Evolutionary conservation across 23 red algal genomes (phyloP).

Genomic region (Chondrus crispus): DNA sequence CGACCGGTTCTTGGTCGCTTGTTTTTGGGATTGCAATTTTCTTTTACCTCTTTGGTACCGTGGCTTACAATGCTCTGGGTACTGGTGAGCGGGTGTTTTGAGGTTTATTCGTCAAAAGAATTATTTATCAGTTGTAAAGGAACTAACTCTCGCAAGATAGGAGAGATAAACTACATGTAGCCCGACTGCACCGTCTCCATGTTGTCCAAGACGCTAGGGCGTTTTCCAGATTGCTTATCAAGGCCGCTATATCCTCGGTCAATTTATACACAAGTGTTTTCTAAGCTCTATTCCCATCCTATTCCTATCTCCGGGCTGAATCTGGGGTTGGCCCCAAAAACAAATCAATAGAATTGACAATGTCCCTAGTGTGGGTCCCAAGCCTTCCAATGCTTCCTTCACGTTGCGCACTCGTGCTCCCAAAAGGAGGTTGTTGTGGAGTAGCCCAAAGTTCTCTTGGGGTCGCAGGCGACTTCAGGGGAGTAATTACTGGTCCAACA

Average conservation of each 20-base stretch:
- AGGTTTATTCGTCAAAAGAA: background rate
- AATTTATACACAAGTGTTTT: background rate
- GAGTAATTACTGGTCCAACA: background rate
- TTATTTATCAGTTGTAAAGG: too few species aligned
- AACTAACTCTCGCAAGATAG: too few species aligned
- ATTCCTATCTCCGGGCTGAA: background rate
- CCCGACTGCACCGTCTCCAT: too few species aligned
- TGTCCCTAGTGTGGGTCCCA: background rate
- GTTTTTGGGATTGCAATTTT: conserved; percentile 90
- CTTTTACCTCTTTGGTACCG: conserved; percentile 90
- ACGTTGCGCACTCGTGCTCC: background rate
- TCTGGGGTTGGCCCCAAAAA: background rate
- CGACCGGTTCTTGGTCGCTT: conserved; percentile 80
- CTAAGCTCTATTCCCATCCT: background rate
- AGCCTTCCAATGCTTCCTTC: background rate
- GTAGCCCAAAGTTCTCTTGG: background rate
- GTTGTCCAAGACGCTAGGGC: too few species aligned
- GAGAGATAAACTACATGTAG: too few species aligned
- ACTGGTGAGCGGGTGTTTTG: conserved; percentile 90
- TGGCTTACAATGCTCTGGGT: conserved; percentile 85
- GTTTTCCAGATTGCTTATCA: too few species aligned
- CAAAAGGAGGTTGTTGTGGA: background rate
- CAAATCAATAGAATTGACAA: background rate
- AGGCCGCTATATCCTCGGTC: too few species aligned
- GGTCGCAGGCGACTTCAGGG: background rate